A percentile compares a stretch with the other conserved stretches of the same genome.
Conservation (phyloP, 176 grass and related monocot species). For the Musa troglodytarum region DNA sequence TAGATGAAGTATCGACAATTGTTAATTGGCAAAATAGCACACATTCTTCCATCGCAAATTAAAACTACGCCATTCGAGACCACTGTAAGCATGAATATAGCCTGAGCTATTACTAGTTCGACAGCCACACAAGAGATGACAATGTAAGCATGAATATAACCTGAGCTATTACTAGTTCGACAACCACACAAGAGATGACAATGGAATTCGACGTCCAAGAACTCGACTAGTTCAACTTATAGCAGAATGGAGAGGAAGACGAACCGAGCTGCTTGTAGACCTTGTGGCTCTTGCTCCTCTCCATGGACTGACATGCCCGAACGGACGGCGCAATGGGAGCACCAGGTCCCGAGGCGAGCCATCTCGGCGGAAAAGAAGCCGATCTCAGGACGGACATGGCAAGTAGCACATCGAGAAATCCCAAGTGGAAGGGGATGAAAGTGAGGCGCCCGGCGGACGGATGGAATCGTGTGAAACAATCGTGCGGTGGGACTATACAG, state of each 20-base stretch:
- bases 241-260: not conserved
- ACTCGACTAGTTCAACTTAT: not conserved
- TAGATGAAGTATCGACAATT: no score
- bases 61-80: not conserved
- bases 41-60: no score
- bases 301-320: conserved; percentile 10
- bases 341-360: not conserved
- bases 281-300: conserved; percentile 6
- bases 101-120: not conserved
- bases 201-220: not conserved
- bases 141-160: not conserved
- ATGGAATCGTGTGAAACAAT: not conserved
- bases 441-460: no score
- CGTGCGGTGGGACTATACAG: not conserved
- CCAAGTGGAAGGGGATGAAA: not conserved
- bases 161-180: not conserved
- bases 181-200: not conserved
- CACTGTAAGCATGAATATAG: not conserved
- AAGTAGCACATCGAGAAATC: not conserved
- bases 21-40: no score
- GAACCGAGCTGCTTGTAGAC: conserved; percentile 16
- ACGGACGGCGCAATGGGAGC: not conserved
- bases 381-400: not conserved
- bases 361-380: not conserved
- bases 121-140: not conserved